Conservation (phyloP, 805 yeast genomes). For the Lipomyces anomalus region DNA sequence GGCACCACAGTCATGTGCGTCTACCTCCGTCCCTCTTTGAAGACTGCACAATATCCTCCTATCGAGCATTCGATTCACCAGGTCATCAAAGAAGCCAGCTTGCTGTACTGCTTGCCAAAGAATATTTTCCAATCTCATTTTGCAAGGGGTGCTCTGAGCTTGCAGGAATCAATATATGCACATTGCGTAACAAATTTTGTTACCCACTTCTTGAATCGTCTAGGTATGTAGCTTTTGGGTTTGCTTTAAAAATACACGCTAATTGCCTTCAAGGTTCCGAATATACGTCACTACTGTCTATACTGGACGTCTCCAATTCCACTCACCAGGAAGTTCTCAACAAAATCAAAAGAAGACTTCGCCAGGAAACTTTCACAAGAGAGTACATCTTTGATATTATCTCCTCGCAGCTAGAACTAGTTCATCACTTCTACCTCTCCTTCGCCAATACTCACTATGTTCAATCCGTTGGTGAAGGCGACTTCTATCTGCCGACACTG, state of each 20-base stretch:
- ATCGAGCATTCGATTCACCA: slow-evolving; percentile 78
- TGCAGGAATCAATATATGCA: slow-evolving; percentile 92
- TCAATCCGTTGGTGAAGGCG: slow-evolving; percentile 40
- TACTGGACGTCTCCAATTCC: slow-evolving; percentile 58
- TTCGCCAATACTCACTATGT: slow-evolving; percentile 89
- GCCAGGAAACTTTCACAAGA: slow-evolving; percentile 90
- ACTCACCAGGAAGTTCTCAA: slow-evolving; percentile 70
- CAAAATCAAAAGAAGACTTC: slow-evolving; percentile 78
- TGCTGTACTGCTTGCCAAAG: slow-evolving; percentile 85
- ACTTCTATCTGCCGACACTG: slow-evolving; percentile 48
- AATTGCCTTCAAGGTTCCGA: too few species aligned
- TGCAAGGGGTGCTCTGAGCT: slow-evolving; percentile 68
- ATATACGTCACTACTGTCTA: slow-evolving; percentile 59
- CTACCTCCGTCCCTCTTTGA: slow-evolving; percentile 58
- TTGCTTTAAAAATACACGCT: too few species aligned
- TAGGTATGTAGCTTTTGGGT: too few species aligned
- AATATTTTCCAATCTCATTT: slow-evolving; percentile 72
- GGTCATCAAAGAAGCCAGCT: slow-evolving; percentile 88
- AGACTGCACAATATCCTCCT: slow-evolving; percentile 37
- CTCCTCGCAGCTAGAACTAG: slow-evolving; percentile 59
- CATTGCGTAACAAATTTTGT: slow-evolving; percentile 90
- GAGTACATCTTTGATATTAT: slow-evolving; percentile 74
- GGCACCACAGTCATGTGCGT: slow-evolving; percentile 82
- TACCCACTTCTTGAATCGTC: slow-evolving; percentile 87
- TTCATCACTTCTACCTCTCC: slow-evolving; percentile 78